Conservation (phyloP, 73 alveolate species). For the Blepharisma japonicum region DNA sequence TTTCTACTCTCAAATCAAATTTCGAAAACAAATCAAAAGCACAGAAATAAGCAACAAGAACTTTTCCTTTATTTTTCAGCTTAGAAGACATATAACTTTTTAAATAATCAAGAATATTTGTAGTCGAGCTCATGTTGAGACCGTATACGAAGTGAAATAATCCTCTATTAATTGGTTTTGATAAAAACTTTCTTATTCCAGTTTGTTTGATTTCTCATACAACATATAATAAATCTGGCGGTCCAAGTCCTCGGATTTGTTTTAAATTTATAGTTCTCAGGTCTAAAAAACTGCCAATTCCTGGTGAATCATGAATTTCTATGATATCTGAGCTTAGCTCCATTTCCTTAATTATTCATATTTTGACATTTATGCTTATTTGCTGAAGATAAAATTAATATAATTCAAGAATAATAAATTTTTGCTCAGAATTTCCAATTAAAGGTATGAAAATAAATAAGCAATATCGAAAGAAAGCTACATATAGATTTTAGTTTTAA, state of each 20-base stretch:
- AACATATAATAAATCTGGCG: not conserved
- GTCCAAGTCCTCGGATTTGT: not conserved
- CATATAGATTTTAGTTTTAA: no score
- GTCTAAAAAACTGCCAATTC: no score
- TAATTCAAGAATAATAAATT: no score
- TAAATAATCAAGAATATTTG: conserved; percentile 82
- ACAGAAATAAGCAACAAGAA: conserved; percentile 75
- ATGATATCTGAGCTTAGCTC: no score
- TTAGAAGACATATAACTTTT: conserved; percentile 48
- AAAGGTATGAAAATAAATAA: no score
- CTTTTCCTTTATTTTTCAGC: conserved; percentile 43
- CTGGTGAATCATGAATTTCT: no score
- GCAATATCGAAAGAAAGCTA: no score
- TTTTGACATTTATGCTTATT: no score
- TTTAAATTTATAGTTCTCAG: no score
- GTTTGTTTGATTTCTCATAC: not conserved
- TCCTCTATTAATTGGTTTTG: not conserved
- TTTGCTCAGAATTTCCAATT: no score
- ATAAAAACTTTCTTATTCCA: not conserved
- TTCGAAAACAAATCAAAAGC: conserved; percentile 72
- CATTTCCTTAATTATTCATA: no score
- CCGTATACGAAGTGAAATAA: conserved; percentile 86
- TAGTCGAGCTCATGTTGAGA: conserved; percentile 76
- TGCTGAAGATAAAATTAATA: no score
- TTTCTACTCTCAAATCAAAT: conserved; percentile 81